These are phyloP conservation scores for Sclerotinia glacialis DNA, from an alignment of 2,329 filamentous ascomycete genomes.

Conservation along the genomic window DNA sequence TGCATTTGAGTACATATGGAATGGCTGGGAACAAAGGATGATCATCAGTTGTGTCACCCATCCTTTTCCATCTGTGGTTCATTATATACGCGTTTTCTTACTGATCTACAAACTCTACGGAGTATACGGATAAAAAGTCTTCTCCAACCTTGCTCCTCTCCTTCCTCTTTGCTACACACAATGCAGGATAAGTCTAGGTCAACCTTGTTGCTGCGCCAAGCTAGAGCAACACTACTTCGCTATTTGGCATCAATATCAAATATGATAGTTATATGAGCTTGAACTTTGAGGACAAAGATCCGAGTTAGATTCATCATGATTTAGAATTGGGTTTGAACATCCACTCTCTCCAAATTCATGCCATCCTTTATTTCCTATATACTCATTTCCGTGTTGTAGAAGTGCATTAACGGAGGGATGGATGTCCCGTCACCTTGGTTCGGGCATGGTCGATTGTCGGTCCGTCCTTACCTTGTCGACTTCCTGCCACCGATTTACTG, in stretches of 20 bases:
- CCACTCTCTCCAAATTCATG: background rate
- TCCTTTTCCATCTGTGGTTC: background rate
- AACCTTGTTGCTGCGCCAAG: background rate
- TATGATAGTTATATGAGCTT: background rate
- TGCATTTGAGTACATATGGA: background rate
- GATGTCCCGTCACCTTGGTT: constrained; percentile 20
- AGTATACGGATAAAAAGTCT: background rate
- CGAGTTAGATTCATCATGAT: background rate
- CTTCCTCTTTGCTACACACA: background rate
- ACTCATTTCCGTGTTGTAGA: background rate
- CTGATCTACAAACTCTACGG: background rate
- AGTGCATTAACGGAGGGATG: background rate
- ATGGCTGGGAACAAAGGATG: constrained; percentile 3
- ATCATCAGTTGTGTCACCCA: constrained; percentile 3
- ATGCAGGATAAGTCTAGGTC: background rate
- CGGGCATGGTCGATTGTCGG: constrained; percentile 19
- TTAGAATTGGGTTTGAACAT: background rate
- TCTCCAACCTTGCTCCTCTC: background rate
- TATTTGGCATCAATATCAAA: background rate
- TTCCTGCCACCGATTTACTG: constrained; percentile 18
- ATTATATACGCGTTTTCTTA: background rate
- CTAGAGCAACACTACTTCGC: background rate
- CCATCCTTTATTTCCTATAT: background rate
- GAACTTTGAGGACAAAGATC: no score
- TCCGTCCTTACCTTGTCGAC: constrained; percentile 2